Conservation (phyloP, 306 rosid genomes). For the Canavalia gladiata region DNA sequence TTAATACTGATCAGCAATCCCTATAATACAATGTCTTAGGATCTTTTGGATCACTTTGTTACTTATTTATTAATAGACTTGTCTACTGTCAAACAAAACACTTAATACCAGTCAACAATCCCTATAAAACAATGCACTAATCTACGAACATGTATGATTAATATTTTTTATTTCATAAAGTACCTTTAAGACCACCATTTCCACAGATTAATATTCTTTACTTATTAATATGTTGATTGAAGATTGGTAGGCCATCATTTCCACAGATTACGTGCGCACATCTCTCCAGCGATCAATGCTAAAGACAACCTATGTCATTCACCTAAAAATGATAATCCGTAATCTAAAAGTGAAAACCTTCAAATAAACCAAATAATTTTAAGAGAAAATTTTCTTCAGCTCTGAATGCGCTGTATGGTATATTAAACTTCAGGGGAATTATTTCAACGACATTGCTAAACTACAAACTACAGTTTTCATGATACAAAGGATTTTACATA, state of each 20-base stretch:
- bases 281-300: neutral
- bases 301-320: neutral
- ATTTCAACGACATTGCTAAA: conserved; percentile 33
- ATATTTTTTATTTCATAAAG: neutral
- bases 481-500: conserved; percentile 41
- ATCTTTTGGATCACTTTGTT: too few relatives aligned
- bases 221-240: too few relatives aligned
- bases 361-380: neutral
- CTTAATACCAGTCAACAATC: neutral
- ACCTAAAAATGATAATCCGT: neutral
- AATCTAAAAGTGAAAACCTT: neutral
- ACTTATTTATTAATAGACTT: too few relatives aligned
- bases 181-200: too few relatives aligned
- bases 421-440: neutral
- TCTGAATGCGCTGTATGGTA: neutral
- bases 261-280: neutral
- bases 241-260: too few relatives aligned
- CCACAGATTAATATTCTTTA: too few relatives aligned
- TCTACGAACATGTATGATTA: neutral
- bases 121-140: neutral
- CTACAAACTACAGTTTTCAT: conserved; percentile 42
- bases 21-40: neutral
- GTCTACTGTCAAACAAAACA: too few relatives aligned
- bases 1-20: neutral
- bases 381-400: neutral